A percentile compares a stretch with the other conserved stretches of the same genome.
Evolutionary conservation across 139 green algal species (phyloP).

Genomic region (Marvania coccoides): DNA sequence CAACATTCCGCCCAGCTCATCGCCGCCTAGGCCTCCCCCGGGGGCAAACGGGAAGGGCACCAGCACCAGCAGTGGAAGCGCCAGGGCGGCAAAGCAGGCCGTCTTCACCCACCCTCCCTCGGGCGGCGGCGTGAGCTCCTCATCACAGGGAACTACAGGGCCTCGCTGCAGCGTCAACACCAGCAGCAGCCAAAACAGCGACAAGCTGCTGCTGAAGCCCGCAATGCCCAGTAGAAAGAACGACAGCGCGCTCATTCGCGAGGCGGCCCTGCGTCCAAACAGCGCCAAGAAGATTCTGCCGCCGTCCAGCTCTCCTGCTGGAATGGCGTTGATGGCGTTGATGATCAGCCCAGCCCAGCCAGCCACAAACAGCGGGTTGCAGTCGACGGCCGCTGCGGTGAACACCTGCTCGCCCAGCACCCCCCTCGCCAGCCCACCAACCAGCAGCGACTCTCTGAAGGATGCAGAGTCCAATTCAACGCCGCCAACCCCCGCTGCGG

Average conservation of each 20-base stretch:
- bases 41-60: conserved; percentile 47
- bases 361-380: conserved; percentile 58
- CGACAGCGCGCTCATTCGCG: conserved; percentile 39
- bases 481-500: conserved; percentile 29
- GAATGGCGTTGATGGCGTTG: conserved; percentile 57
- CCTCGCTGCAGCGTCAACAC: conserved; percentile 67
- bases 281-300: conserved; percentile 51
- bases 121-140: conserved; percentile 26
- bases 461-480: conserved; percentile 48
- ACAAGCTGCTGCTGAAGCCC: conserved; percentile 47
- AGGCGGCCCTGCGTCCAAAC: conserved; percentile 20
- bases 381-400: conserved; percentile 4
- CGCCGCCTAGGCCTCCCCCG: too few species aligned
- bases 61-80: conserved; percentile 61
- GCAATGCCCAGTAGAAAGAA: conserved; percentile 47
- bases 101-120: neutral
- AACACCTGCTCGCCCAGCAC: conserved; percentile 34
- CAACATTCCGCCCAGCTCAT: too few species aligned
- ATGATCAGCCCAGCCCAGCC: conserved; percentile 68
- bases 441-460: conserved; percentile 49
- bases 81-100: conserved; percentile 27
- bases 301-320: conserved; percentile 66
- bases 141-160: conserved; percentile 47
- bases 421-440: conserved; percentile 25
- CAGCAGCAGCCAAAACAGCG: conserved; percentile 74